Conservation (phyloP, 192 early-diverging fungal species). For the Chytriomyces sp. region DNA sequence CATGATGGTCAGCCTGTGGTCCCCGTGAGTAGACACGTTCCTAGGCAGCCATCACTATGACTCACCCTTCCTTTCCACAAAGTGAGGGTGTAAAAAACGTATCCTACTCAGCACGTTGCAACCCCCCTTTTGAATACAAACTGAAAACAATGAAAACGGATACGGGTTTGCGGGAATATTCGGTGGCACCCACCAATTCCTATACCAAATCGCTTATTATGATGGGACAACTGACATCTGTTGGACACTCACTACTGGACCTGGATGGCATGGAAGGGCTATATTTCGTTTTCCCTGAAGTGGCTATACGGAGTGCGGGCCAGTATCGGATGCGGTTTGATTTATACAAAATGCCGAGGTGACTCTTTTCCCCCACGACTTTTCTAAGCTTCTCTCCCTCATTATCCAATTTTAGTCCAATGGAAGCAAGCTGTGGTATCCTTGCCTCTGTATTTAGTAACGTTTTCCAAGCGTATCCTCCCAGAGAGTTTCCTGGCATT, state of each 20-base stretch:
- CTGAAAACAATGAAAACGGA: neutral
- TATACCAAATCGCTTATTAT: slow-evolving; percentile 17
- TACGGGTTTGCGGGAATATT: neutral
- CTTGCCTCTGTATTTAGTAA: slow-evolving; percentile 13
- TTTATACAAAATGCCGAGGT: slow-evolving; percentile 18
- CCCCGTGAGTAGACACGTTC: neutral
- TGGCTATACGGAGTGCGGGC: slow-evolving; percentile 47
- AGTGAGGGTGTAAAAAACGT: neutral
- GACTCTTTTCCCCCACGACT: neutral
- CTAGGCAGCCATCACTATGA: too few species aligned
- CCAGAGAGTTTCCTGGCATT: slow-evolving; percentile 46
- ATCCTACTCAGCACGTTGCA: neutral
- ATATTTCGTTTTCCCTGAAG: slow-evolving; percentile 54
- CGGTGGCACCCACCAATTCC: neutral
- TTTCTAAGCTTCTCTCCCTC: neutral
- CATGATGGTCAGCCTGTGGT: too few species aligned
- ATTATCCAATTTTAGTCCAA: neutral
- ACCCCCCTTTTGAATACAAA: neutral
- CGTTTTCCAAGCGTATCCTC: slow-evolving; percentile 35
- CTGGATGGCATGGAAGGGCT: slow-evolving; percentile 33
- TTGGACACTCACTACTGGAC: slow-evolving; percentile 27
- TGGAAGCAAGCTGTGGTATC: neutral
- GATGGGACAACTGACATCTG: slow-evolving; percentile 30
- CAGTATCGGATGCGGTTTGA: slow-evolving; percentile 42
- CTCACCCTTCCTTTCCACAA: neutral